Conservation (phyloP, 2,329 filamentous ascomycete genomes). For the Gyromitra esculenta region DNA sequence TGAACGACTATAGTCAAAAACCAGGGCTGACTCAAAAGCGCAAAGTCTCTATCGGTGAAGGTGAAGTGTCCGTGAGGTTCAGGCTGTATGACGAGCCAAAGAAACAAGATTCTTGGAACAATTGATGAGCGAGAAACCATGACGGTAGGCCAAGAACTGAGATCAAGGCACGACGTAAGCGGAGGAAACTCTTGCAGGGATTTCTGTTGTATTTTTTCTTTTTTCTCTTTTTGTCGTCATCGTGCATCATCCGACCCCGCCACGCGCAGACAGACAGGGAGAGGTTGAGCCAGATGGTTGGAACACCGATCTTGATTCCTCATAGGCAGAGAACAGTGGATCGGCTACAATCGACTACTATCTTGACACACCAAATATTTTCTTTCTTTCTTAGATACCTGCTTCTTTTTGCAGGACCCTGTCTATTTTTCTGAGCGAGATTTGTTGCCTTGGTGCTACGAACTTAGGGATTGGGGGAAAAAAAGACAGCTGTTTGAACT, state of each 20-base stretch:
- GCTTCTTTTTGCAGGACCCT: conserved; percentile 21
- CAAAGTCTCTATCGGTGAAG: background rate
- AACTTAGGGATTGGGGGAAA: background rate
- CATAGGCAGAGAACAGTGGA: conserved; percentile 31
- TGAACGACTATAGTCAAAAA: too few relatives aligned
- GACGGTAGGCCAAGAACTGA: conserved; percentile 33
- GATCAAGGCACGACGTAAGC: conserved; percentile 28
- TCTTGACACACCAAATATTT: background rate
- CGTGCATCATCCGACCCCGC: conserved; percentile 43
- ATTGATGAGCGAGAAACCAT: conserved; percentile 20
- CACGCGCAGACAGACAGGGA: conserved; percentile 26
- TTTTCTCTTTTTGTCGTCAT: conserved; percentile 23
- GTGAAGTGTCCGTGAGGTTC: background rate
- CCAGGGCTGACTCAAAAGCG: too few relatives aligned
- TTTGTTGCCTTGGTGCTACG: background rate
- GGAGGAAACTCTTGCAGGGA: conserved; percentile 42
- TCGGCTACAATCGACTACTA: background rate
- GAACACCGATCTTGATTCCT: conserved; percentile 30
- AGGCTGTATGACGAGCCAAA: conserved; percentile 8
- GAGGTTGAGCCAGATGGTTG: conserved; percentile 35
- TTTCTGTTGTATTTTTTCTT: background rate
- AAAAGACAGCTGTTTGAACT: conserved; percentile 3
- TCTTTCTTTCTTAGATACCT: background rate
- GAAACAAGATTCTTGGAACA: conserved; percentile 36
- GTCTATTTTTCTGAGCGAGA: conserved; percentile 1